Percentiles rank a stretch among this genome's conserved stretches.
phyloP scores from a whole-genome alignment of 2,329 filamentous ascomycete genomes.

The Allantophomopsis lycopodina region DNA sequence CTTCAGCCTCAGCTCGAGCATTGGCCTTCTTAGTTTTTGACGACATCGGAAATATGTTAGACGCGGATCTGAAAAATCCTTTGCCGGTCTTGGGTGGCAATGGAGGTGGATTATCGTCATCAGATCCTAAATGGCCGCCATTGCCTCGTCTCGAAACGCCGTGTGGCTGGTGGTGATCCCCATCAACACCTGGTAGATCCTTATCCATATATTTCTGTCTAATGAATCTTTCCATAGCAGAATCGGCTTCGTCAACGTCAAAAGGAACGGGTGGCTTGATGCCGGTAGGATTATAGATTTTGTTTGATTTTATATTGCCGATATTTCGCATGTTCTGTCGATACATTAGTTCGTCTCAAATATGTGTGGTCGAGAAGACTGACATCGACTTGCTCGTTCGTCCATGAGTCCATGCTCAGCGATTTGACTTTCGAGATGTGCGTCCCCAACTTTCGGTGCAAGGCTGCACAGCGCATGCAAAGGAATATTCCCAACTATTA shows the following conservation, averaged over 20 bases:
- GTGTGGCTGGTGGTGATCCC: constrained; percentile 15
- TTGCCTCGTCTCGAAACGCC: constrained; percentile 33
- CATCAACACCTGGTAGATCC: constrained; percentile 14
- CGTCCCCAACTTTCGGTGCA: constrained; percentile 93
- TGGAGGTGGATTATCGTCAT: constrained; percentile 40
- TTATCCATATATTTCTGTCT: constrained; percentile 73
- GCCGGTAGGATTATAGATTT: constrained; percentile 77
- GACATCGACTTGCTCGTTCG: constrained; percentile 91
- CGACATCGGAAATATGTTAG: constrained; percentile 32
- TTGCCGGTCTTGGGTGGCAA: constrained; percentile 44
- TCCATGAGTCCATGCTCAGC: constrained; percentile 96
- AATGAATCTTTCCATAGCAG: constrained; percentile 91
- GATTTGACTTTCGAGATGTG: constrained; percentile 99
- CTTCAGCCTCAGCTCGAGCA: constrained; percentile 10
- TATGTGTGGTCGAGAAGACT: constrained; percentile 16
- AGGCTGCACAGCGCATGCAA: constrained; percentile 90
- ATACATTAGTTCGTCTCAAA: no score
- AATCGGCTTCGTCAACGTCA: constrained; percentile 84
- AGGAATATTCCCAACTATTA: constrained; percentile 83
- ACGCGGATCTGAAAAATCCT: constrained; percentile 52
- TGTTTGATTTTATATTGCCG: constrained; percentile 78
- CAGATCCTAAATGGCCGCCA: constrained; percentile 30
- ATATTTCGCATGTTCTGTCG: constrained; percentile 81
- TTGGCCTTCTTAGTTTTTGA: constrained; percentile 27
- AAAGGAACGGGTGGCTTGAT: constrained; percentile 73